Conservation (phyloP, 345 rosid species). For the Hibiscus trionum region DNA sequence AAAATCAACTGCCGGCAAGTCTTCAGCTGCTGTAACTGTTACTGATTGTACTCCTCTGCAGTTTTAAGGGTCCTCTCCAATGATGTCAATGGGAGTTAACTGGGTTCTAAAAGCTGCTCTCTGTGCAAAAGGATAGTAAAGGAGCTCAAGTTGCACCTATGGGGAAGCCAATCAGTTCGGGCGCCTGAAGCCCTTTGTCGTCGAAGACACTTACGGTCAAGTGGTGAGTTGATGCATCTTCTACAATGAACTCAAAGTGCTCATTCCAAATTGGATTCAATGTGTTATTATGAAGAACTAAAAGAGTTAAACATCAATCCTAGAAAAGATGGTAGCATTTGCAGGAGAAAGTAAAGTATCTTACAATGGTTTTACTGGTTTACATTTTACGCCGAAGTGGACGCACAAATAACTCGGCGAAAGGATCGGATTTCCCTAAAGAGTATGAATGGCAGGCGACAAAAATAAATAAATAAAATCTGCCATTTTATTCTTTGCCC, state of each 20-base stretch:
- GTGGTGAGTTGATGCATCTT: slow-evolving; percentile 71
- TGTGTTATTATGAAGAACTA: slow-evolving; percentile 47
- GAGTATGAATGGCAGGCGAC: neutral
- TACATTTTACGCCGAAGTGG: slow-evolving; percentile 61
- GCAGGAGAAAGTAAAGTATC: slow-evolving; percentile 11
- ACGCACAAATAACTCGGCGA: slow-evolving; percentile 59
- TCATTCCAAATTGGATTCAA: slow-evolving; percentile 93
- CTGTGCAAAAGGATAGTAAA: slow-evolving; percentile 55
- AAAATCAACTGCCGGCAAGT: slow-evolving; percentile 64
- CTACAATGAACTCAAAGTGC: slow-evolving; percentile 72
- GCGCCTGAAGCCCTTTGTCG: slow-evolving; percentile 71
- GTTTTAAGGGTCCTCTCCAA: slow-evolving; percentile 61
- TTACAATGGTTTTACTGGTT: slow-evolving; percentile 75
- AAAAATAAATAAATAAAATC: neutral
- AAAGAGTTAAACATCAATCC: slow-evolving; percentile 9
- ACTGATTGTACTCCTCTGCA: slow-evolving; percentile 79
- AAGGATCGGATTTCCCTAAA: slow-evolving; percentile 78
- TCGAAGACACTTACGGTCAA: slow-evolving; percentile 75
- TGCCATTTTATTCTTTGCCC: neutral
- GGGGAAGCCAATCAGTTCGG: slow-evolving; percentile 58
- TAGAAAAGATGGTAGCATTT: neutral
- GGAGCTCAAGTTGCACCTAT: slow-evolving; percentile 82
- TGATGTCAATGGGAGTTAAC: slow-evolving; percentile 47
- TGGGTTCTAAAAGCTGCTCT: slow-evolving; percentile 46
- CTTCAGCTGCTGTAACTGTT: slow-evolving; percentile 62